These are phyloP conservation scores for Cucurbita argyrosperma DNA, from an alignment of 306 rosid species.

Conservation along the genomic window DNA sequence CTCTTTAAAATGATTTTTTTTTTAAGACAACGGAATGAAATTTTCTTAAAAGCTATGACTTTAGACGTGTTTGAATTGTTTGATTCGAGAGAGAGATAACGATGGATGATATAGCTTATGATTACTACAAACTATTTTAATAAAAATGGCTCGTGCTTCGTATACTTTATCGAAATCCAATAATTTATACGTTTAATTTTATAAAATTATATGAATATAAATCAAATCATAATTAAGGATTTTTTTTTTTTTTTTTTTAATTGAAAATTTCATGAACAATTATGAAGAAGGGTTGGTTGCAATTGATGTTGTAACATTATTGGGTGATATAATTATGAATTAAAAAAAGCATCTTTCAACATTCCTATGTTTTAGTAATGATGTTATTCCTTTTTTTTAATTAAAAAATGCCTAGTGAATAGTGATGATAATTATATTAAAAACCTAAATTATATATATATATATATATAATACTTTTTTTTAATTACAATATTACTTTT, in stretches of 20 bases:
- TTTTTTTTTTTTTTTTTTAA: no score
- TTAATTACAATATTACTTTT: no score
- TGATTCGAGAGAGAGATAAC: background rate
- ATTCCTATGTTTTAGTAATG: background rate
- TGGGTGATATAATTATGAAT: slow-evolving; percentile 2
- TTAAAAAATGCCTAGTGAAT: background rate
- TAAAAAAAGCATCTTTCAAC: background rate
- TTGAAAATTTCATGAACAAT: background rate
- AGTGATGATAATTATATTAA: background rate
- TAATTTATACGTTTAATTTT: no score
- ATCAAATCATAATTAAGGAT: background rate
- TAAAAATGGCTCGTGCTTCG: no score
- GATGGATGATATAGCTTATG: background rate
- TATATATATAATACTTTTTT: no score
- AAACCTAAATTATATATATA: no score
- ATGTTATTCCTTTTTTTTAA: background rate
- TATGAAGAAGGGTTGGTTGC: background rate
- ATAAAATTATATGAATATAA: no score
- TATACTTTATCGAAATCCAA: no score
- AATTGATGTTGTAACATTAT: background rate
- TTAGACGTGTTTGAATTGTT: background rate
- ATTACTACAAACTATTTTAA: no score
- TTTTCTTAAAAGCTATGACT: background rate
- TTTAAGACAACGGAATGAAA: no score
- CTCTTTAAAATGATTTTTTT: no score